phyloP scores from a whole-genome alignment of 2,329 filamentous ascomycete genomes.

The Colletotrichum viniferum region DNA sequence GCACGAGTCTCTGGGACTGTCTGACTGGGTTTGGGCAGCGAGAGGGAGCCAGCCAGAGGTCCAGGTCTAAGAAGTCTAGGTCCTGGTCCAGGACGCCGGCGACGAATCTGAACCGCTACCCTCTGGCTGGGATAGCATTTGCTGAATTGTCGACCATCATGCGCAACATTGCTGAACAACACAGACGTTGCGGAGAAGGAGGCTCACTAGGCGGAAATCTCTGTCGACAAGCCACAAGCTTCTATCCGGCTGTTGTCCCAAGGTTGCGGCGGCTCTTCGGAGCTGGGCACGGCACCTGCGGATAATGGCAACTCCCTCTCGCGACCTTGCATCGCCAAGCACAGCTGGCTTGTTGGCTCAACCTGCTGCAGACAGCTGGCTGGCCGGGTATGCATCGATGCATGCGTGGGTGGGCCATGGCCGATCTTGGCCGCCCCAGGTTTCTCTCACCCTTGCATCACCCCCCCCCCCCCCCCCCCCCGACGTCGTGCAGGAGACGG shows the following conservation, averaged over 20 bases:
- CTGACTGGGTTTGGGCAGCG: not conserved
- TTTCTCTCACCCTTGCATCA: slow-evolving; percentile 12
- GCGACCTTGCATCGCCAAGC: slow-evolving; percentile 12
- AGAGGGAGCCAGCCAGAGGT: not conserved
- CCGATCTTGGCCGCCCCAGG: slow-evolving; percentile 20
- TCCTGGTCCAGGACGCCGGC: not conserved
- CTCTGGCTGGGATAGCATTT: not conserved
- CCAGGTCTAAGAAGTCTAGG: not conserved
- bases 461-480: slow-evolving; percentile 13
- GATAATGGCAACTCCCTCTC: not conserved
- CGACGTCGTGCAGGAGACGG: slow-evolving; percentile 1
- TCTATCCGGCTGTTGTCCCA: not conserved
- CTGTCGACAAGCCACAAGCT: not conserved
- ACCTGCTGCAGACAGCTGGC: not conserved
- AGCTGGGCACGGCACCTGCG: slow-evolving; percentile 4
- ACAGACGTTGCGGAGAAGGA: not conserved
- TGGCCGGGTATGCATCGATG: slow-evolving; percentile 3
- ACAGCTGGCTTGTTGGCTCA: not conserved
- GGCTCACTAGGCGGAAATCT: not conserved
- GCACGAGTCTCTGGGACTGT: slow-evolving; percentile 11
- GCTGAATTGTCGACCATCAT: not conserved
- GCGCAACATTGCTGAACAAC: not conserved
- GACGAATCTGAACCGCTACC: not conserved
- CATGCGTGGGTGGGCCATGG: slow-evolving; percentile 6
- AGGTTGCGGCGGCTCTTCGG: not conserved